phyloP scores from a whole-genome alignment of 1,139 yeast species.

The Diutina neorugosa region DNA sequence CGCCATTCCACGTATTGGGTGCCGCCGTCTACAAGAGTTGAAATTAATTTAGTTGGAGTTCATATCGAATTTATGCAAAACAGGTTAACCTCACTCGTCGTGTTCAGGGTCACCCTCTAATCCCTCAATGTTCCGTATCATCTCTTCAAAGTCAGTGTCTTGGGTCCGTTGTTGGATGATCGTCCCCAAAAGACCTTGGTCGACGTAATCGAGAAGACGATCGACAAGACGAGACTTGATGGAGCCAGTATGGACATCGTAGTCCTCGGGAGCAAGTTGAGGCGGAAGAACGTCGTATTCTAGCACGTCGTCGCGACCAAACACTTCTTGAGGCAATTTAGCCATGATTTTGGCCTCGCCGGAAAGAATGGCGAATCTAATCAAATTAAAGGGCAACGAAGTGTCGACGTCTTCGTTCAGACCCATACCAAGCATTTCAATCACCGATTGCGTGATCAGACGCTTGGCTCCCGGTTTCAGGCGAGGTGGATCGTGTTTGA shows the following conservation, averaged over 20 bases:
- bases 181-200: conserved; percentile 1
- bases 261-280: conserved; percentile 26
- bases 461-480: not conserved
- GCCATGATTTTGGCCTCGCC: conserved; percentile 66
- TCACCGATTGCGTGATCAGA: not conserved
- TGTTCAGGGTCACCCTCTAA: not conserved
- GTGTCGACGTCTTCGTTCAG: not conserved
- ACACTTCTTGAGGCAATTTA: conserved; percentile 47
- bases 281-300: conserved; percentile 72
- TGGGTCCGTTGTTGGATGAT: conserved; percentile 2
- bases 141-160: not conserved
- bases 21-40: not conserved
- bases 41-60: too few relatives aligned
- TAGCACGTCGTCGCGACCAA: conserved; percentile 48
- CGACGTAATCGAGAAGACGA: not conserved
- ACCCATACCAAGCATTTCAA: not conserved
- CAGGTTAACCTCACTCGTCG: not conserved
- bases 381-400: conserved; percentile 42
- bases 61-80: not conserved
- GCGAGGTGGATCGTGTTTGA: conserved; percentile 11
- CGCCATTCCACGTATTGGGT: conserved; percentile 2
- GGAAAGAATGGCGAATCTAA: conserved; percentile 56
- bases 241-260: not conserved
- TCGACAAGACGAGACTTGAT: not conserved
- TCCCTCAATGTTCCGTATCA: not conserved